Evolutionary conservation across 1,284 basidiomycete species (phyloP).

Genomic region (Calocybe gambosa): DNA sequence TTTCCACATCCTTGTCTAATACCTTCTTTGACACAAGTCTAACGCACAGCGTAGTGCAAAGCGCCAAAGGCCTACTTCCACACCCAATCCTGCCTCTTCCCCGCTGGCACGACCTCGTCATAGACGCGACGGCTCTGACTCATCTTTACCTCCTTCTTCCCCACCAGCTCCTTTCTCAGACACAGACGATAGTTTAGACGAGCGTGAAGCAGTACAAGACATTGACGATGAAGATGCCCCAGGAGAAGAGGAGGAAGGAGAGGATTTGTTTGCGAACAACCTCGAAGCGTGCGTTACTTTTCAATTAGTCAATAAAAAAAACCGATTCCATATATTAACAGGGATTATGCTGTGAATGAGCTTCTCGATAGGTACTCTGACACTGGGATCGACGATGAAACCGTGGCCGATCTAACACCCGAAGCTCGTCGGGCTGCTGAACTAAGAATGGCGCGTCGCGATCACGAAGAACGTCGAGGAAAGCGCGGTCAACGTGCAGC

Average conservation of each 20-base stretch:
- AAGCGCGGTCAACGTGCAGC: constrained; percentile 64
- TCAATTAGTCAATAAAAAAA: neutral
- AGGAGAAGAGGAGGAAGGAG: constrained; percentile 73
- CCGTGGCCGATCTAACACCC: constrained; percentile 68
- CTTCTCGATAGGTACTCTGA: constrained; percentile 86
- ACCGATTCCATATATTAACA: constrained; percentile 25
- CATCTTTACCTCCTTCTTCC: constrained; percentile 78
- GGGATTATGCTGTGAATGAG: constrained; percentile 85
- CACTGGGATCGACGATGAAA: constrained; percentile 79
- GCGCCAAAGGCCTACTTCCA: constrained; percentile 58
- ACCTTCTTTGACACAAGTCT: constrained; percentile 9
- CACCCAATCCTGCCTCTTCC: constrained; percentile 43
- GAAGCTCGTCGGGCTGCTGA: constrained; percentile 83
- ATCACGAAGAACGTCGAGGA: constrained; percentile 68
- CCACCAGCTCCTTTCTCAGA: constrained; percentile 83
- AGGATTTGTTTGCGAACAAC: constrained; percentile 88
- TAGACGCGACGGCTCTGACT: constrained; percentile 51
- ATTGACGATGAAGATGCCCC: constrained; percentile 56
- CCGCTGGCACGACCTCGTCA: constrained; percentile 40
- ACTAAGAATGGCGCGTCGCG: constrained; percentile 81
- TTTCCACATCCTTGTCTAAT: constrained; percentile 8
- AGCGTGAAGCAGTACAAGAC: constrained; percentile 69
- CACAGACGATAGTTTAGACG: constrained; percentile 76
- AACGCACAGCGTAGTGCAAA: constrained; percentile 46
- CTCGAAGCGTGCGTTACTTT: constrained; percentile 55